Conservation (phyloP, 192 early-diverging fungal genomes). For the Coemansia erecta region DNA sequence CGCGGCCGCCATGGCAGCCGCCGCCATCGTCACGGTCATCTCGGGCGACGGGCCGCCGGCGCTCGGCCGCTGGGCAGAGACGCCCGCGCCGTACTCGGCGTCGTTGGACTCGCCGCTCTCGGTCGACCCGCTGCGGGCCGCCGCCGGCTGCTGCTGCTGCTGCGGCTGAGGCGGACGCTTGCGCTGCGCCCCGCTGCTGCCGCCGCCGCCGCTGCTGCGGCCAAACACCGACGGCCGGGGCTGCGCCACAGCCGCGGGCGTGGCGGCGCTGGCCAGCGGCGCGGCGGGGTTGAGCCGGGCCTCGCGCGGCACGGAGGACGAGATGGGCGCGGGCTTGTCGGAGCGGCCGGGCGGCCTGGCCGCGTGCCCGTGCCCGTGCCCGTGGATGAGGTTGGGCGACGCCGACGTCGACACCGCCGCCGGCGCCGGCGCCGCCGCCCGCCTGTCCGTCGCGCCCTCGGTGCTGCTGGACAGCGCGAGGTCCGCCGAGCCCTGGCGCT, state of each 20-base stretch:
- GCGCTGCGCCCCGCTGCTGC: not conserved
- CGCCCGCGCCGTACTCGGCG: not conserved
- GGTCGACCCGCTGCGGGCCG: not conserved
- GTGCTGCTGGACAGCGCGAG: slow-evolving; percentile 11
- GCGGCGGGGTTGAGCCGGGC: too few species aligned
- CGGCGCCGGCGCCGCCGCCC: slow-evolving; percentile 12
- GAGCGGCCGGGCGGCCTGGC: too few species aligned
- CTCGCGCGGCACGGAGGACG: too few species aligned
- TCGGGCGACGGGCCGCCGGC: slow-evolving; percentile 2
- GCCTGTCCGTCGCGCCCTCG: slow-evolving; percentile 14
- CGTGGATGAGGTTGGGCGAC: slow-evolving; percentile 26
- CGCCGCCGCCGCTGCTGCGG: too few species aligned
- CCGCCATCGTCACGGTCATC: slow-evolving; percentile 8
- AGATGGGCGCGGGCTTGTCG: too few species aligned
- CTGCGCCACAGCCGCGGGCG: too few species aligned
- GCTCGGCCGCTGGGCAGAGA: not conserved
- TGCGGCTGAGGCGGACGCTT: not conserved
- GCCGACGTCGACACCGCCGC: slow-evolving; percentile 28
- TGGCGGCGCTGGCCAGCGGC: too few species aligned
- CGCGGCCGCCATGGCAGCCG: not conserved
- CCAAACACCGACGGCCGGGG: not conserved
- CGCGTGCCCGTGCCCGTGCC: too few species aligned
- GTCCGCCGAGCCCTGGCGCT: slow-evolving; percentile 8
- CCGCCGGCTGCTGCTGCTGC: slow-evolving; percentile 7
- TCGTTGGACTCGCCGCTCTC: not conserved